phyloP scores from a whole-genome alignment of 2,329 filamentous ascomycete species.

The Neofusicoccum kwambonambiense region DNA sequence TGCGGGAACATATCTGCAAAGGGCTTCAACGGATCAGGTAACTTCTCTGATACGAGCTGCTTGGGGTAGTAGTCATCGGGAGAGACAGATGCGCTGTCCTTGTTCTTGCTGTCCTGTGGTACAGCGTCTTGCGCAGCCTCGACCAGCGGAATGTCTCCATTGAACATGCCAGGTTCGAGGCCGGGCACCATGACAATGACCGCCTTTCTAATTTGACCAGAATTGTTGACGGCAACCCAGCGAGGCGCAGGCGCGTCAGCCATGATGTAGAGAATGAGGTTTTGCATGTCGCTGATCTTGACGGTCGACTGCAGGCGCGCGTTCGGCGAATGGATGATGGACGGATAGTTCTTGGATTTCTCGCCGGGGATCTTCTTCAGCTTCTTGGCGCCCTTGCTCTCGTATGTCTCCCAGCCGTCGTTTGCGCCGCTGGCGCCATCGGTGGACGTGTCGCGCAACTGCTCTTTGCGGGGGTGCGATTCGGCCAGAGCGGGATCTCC shows the following conservation, averaged over 20 bases:
- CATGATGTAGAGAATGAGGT: conserved; percentile 59
- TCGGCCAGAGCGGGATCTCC: not conserved
- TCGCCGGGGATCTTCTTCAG: conserved; percentile 31
- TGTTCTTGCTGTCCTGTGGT: conserved; percentile 22
- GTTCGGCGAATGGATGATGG: conserved; percentile 53
- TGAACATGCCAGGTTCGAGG: conserved; percentile 86
- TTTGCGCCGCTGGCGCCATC: conserved; percentile 13
- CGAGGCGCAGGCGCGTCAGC: conserved; percentile 60
- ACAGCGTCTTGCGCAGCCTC: conserved; percentile 19
- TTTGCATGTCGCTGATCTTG: conserved; percentile 59
- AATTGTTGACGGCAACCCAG: conserved; percentile 61
- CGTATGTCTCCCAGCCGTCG: conserved; percentile 28
- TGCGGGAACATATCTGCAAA: conserved; percentile 82
- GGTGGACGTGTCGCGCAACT: not conserved
- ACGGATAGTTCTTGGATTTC: conserved; percentile 51
- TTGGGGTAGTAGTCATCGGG: conserved; percentile 52
- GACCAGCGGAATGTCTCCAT: conserved; percentile 49
- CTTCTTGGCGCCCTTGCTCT: conserved; percentile 23
- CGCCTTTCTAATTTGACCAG: conserved; percentile 64
- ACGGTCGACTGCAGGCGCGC: conserved; percentile 56
- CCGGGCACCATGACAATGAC: conserved; percentile 92
- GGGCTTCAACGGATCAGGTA: conserved; percentile 51
- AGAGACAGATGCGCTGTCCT: conserved; percentile 35
- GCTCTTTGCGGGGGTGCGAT: not conserved
- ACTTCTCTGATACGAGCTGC: conserved; percentile 39